These are phyloP conservation scores for Penicillium subrubescens DNA, from an alignment of 495 filamentous ascomycete genomes.

Conservation along the genomic window DNA sequence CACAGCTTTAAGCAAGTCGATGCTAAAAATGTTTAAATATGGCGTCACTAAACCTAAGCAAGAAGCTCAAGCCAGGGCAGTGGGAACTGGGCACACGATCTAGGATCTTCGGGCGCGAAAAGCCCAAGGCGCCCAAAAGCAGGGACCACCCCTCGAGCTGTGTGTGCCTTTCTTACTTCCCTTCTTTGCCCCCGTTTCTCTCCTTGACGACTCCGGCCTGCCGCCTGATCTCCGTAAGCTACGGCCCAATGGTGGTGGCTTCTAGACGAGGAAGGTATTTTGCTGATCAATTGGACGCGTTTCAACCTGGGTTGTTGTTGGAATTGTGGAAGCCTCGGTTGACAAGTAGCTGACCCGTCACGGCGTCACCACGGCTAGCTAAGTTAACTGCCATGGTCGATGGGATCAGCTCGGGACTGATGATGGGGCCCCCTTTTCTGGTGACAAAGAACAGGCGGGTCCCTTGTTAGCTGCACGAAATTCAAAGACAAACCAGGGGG, in stretches of 20 bases:
- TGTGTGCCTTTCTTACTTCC: conserved; percentile 3
- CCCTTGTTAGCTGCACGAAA: conserved; percentile 21
- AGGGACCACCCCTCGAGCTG: conserved; percentile 23
- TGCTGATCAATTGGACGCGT: conserved; percentile 15
- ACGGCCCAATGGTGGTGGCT: conserved; percentile 14
- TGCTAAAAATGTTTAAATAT: not conserved
- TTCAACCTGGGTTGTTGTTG: conserved; percentile 5
- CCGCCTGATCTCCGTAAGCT: conserved; percentile 7
- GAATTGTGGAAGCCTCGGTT: not conserved
- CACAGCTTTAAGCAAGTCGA: not conserved
- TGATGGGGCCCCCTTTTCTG: conserved; percentile 20
- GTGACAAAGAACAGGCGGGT: conserved; percentile 17
- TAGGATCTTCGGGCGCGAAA: conserved; percentile 18
- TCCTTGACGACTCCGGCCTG: conserved; percentile 1
- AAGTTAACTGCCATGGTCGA: not conserved
- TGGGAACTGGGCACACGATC: conserved; percentile 9
- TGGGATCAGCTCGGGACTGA: not conserved
- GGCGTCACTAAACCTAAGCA: not conserved
- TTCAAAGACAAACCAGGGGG: conserved; percentile 13
- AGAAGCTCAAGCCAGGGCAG: not conserved
- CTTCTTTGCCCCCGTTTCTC: not conserved
- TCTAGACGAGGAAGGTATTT: conserved; percentile 24
- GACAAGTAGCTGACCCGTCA: not conserved
- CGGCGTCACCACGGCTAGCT: not conserved
- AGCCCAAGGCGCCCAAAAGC: conserved; percentile 17